Percentiles rank a stretch among this genome's conserved stretches.
phyloP scores from a whole-genome alignment of 305 asterid species.

The Fraxinus baroniana region DNA sequence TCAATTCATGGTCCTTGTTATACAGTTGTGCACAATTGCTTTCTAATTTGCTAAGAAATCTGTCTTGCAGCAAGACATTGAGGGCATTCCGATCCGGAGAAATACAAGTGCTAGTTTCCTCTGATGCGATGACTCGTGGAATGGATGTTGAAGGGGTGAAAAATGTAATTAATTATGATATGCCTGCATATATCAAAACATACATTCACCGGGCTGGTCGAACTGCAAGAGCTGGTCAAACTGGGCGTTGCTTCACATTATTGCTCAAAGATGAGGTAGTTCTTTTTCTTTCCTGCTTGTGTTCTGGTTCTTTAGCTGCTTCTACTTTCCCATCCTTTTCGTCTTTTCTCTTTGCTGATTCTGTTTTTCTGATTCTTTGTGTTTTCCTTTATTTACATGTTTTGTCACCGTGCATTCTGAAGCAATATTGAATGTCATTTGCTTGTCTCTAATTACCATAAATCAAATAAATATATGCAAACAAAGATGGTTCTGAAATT shows the following conservation, averaged over 20 bases:
- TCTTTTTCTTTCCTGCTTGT: constrained; percentile 12
- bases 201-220: constrained; percentile 91
- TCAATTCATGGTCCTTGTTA: background rate
- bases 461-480: background rate
- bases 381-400: background rate
- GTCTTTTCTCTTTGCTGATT: background rate
- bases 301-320: background rate
- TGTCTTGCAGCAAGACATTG: constrained; percentile 59
- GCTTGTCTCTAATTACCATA: background rate
- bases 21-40: background rate
- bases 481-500: background rate
- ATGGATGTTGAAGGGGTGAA: constrained; percentile 89
- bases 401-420: background rate
- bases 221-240: constrained; percentile 87
- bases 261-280: constrained; percentile 67
- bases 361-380: background rate
- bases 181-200: constrained; percentile 71
- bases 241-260: constrained; percentile 77
- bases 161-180: constrained; percentile 78
- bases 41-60: constrained; percentile 16
- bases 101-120: constrained; percentile 67
- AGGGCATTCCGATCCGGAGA: constrained; percentile 71
- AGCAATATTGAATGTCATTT: background rate
- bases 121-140: constrained; percentile 91
- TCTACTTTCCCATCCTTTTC: background rate